A percentile compares a stretch with the other conserved stretches of the same genome.
Conservation (phyloP, 768 basidiomycete species). For the Nevesoporus exiguus region DNA sequence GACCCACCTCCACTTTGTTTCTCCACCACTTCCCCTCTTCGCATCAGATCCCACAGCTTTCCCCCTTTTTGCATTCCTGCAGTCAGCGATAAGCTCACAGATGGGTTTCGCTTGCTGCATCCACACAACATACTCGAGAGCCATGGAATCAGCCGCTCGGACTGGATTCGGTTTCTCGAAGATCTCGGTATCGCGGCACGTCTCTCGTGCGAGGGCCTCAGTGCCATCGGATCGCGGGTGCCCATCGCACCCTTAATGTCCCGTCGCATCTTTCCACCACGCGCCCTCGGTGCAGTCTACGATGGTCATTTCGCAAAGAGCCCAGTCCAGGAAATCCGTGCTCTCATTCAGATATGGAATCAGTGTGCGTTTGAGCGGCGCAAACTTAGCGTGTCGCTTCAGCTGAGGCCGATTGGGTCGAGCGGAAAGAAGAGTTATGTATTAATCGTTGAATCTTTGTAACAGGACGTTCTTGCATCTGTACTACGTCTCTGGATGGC, state of each 20-base stretch:
- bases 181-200: constrained; percentile 29
- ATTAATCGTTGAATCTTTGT: constrained; percentile 30
- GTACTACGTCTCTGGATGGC: not conserved
- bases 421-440: constrained; percentile 5
- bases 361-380: constrained; percentile 33
- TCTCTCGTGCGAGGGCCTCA: constrained; percentile 20
- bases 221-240: constrained; percentile 22
- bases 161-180: constrained; percentile 31
- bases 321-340: constrained; percentile 21
- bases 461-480: not conserved
- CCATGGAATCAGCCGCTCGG: constrained; percentile 26
- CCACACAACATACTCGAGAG: constrained; percentile 22
- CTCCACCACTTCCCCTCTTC: constrained; percentile 25
- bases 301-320: constrained; percentile 19
- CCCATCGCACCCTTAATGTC: constrained; percentile 13
- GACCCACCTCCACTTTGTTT: constrained; percentile 32
- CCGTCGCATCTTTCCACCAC: constrained; percentile 17
- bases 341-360: constrained; percentile 30
- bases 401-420: not conserved
- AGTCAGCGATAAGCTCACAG: constrained; percentile 16
- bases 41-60: constrained; percentile 26
- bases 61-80: constrained; percentile 27
- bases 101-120: constrained; percentile 29
- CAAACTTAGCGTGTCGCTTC: constrained; percentile 24
- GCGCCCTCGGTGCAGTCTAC: constrained; percentile 16